Conservation (phyloP, 2,329 filamentous ascomycete species). For the Trichothecium sympodiale region DNA sequence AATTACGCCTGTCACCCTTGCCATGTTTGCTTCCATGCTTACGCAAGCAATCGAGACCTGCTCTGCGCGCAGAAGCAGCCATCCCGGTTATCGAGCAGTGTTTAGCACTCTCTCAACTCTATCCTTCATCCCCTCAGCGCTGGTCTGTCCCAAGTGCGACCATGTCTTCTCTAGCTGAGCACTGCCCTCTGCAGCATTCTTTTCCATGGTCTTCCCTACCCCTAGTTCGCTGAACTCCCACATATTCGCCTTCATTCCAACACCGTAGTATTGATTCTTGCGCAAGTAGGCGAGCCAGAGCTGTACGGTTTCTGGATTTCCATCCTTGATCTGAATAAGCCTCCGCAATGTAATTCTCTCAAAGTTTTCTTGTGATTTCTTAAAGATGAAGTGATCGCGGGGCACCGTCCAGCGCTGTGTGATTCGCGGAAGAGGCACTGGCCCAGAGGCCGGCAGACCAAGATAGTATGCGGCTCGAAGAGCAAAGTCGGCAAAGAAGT, state of each 20-base stretch:
- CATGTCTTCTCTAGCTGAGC: conserved; percentile 28
- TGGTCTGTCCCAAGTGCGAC: conserved; percentile 43
- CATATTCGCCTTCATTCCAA: conserved; percentile 97
- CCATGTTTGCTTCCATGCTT: too few species aligned
- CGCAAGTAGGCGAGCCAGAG: conserved; percentile 86
- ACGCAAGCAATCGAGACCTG: too few species aligned
- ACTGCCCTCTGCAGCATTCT: neutral
- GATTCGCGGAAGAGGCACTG: conserved; percentile 74
- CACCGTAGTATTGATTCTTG: conserved; percentile 89
- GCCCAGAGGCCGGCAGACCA: conserved; percentile 73
- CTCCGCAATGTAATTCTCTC: conserved; percentile 80
- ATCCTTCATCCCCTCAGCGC: conserved; percentile 26
- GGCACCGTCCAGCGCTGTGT: conserved; percentile 93
- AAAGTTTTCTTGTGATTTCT: conserved; percentile 97
- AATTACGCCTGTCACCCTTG: too few species aligned
- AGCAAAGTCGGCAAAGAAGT: conserved; percentile 92
- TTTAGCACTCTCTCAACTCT: too few species aligned
- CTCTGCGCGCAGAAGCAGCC: too few species aligned
- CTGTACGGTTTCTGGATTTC: conserved; percentile 77
- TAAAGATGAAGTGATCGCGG: conserved; percentile 80
- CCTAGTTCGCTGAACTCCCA: conserved; percentile 75
- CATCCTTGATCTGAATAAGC: conserved; percentile 87
- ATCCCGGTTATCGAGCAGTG: too few species aligned
- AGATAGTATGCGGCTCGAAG: conserved; percentile 92
- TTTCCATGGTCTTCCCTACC: conserved; percentile 14